These are phyloP conservation scores for Lepidium campestre DNA, from an alignment of 441 rosid genomes.

Conservation along the genomic window DNA sequence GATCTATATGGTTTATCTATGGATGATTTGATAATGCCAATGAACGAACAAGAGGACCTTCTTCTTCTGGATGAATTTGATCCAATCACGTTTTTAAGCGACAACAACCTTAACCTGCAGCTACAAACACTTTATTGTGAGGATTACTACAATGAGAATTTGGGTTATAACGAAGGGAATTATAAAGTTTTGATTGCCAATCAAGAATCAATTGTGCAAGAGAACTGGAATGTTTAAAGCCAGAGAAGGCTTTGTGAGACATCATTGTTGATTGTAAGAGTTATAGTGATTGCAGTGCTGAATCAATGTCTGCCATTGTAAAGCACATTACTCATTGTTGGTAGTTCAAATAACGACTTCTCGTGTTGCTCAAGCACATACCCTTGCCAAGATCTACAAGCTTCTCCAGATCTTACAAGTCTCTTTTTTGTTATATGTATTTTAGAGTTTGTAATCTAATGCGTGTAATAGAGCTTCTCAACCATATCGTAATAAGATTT, in stretches of 20 bases:
- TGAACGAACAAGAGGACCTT: background rate
- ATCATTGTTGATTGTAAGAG: background rate
- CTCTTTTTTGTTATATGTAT: too few species aligned
- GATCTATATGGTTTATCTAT: too few species aligned
- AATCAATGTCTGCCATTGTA: slow-evolving; percentile 9
- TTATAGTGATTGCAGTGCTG: background rate
- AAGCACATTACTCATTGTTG: background rate
- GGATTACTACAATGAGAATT: background rate
- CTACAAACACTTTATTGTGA: background rate
- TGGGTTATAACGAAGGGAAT: background rate
- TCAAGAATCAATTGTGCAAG: background rate
- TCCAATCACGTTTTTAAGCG: background rate
- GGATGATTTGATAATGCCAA: background rate
- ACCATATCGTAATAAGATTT: too few species aligned
- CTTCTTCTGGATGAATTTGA: background rate
- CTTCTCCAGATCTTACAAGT: too few species aligned
- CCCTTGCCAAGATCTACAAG: too few species aligned
- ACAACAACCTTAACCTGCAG: background rate
- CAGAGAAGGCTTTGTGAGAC: slow-evolving; percentile 2
- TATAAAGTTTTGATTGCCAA: background rate
- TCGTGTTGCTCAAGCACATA: too few species aligned
- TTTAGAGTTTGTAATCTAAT: too few species aligned
- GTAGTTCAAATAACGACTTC: too few species aligned
- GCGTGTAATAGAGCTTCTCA: too few species aligned
- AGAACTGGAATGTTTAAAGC: background rate